Conservation (phyloP, 495 filamentous ascomycete species). For the Hyaloscypha variabilis region DNA sequence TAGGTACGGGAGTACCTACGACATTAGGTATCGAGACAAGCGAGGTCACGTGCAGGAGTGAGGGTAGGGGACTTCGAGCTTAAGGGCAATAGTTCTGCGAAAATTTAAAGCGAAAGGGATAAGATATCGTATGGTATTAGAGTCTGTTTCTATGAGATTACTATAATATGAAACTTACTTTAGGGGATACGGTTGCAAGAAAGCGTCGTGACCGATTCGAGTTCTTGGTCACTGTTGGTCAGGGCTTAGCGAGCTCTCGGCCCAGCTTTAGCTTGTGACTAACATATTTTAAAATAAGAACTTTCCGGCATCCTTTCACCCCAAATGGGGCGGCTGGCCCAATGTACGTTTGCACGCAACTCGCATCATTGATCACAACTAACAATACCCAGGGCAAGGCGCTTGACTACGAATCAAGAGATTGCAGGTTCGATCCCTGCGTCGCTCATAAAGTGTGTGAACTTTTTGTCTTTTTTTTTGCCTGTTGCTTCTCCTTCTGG, state of each 20-base stretch:
- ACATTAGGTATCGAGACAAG: no score
- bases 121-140: no score
- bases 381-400: constrained; percentile 38
- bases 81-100: no score
- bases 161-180: no score
- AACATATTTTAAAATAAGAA: background rate
- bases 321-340: background rate
- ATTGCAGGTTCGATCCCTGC: constrained; percentile 29
- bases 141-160: no score
- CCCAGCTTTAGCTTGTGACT: background rate
- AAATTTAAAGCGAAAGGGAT: no score
- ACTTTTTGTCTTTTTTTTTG: background rate
- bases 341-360: background rate
- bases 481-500: background rate
- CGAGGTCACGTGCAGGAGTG: no score
- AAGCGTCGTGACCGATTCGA: no score
- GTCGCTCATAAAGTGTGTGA: constrained; percentile 21
- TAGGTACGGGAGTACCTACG: no score
- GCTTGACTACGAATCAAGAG: constrained; percentile 45
- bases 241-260: background rate
- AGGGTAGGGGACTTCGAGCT: no score
- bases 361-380: background rate
- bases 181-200: no score
- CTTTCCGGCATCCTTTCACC: background rate
- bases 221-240: no score